Base-by-base conservation (phyloP, 1,284 basidiomycete species). In the Melampsora occidentalis region DNA sequence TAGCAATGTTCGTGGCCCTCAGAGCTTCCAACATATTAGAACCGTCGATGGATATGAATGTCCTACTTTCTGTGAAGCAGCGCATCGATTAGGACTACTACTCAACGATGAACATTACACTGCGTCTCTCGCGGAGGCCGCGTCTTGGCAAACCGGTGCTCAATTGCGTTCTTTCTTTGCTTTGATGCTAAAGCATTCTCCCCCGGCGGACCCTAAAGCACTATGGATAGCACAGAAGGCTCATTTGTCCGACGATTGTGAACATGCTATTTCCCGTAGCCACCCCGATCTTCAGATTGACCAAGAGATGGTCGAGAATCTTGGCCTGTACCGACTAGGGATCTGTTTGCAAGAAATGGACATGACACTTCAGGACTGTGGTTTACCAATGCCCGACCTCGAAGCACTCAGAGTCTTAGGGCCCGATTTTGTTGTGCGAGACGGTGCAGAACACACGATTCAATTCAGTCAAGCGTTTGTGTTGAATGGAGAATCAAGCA, bases 201-300 rank as follows among this genome's bases (percentile, higher is more conserved):
- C 66, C 2, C 66, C 66, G 16, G 20, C 66, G 16, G 48, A n/a
- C 6, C 66, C 66, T 1, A 51, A 10, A 1, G n/a, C 25, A 4
- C 46, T 68, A 0, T 87, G 86, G 86, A 61, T 77, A 1, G 77
- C 81, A 4, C 86, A 84, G 72, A 79, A 81, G 0, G 6, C 42
- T 0, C 57, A 81, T n/a, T 83, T 87, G 12, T 86, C 85, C 79
- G 85, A 87, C 82, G 84, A 80, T 33, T 62, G 78, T 0, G 5
- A 33, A 10, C 35, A 9, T 4, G 35, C 35, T 4, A 35, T 35
- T 9, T 9, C 9, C 3, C 35, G 9, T 4, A 9, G 3, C 4
- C 35, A 35, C 9, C 35, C 35, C 9, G 35, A 35, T 9, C 35
- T 35, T 4, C 35, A 35, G 35, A 9, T 35, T 4, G 35, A 35